Percentiles rank a stretch among this genome's conserved stretches.
Evolutionary conservation across 768 basidiomycete species (phyloP).

Genomic region (Lentinula sp.): DNA sequence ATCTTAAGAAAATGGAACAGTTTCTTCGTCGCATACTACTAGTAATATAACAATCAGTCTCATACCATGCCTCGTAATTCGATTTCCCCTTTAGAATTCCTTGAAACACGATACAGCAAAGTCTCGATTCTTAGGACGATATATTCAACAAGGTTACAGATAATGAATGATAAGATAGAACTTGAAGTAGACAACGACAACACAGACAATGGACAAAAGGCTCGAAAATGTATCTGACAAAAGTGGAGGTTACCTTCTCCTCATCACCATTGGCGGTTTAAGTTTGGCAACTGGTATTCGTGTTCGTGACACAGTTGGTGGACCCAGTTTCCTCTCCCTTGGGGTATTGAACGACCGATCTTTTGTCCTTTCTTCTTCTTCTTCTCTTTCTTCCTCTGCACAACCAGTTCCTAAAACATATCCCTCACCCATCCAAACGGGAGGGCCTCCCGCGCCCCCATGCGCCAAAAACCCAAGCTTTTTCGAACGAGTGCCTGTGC

Average conservation of each 20-base stretch:
- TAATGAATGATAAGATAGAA: not conserved
- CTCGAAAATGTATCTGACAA: not conserved
- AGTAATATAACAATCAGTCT: not conserved
- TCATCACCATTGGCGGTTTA: not conserved
- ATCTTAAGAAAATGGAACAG: not conserved
- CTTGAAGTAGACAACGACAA: not conserved
- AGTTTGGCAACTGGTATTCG: not conserved
- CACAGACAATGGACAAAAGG: not conserved
- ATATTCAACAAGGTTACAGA: not conserved
- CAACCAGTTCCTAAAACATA: constrained; percentile 53
- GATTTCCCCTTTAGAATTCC: too few species aligned
- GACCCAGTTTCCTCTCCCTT: not conserved
- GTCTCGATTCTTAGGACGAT: not conserved
- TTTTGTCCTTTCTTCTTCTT: constrained; percentile 8
- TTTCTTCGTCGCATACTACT: not conserved
- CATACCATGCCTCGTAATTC: too few species aligned
- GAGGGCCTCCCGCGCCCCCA: constrained; percentile 66
- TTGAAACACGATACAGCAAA: not conserved
- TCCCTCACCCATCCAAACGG: constrained; percentile 68
- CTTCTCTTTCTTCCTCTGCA: constrained; percentile 17
- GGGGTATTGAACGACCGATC: not conserved
- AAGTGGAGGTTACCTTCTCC: not conserved
- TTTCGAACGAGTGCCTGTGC: constrained; percentile 49
- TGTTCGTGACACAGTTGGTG: not conserved
- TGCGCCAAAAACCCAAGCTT: constrained; percentile 61